A percentile compares a stretch with the other conserved stretches of the same genome.
phyloP scores from a whole-genome alignment of 140 eudicot species.

The Senecio squalidus region DNA sequence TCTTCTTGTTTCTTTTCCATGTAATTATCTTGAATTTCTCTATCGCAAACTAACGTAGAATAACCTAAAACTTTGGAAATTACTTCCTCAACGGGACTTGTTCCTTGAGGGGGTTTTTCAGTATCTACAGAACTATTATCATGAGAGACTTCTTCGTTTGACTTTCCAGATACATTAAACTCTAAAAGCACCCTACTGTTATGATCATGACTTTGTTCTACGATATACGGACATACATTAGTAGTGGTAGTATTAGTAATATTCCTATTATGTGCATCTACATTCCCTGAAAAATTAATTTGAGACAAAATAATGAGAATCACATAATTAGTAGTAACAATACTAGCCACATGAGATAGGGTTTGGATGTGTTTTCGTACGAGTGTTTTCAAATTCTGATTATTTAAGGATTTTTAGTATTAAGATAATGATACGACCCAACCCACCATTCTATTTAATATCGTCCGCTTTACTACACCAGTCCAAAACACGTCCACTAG shows the following conservation, averaged over 20 bases:
- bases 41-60: conserved; percentile 39
- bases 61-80: conserved; percentile 48
- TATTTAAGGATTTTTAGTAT: too few relatives aligned
- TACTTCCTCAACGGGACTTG: conserved; percentile 40
- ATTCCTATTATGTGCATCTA: conserved; percentile 32
- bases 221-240: conserved; percentile 23
- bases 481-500: too few relatives aligned
- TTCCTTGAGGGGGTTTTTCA: conserved; percentile 34
- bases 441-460: too few relatives aligned
- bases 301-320: conserved; percentile 1
- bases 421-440: too few relatives aligned
- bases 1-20: conserved; percentile 23
- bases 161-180: conserved; percentile 31
- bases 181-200: conserved; percentile 29
- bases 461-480: too few relatives aligned
- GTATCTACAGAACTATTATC: conserved; percentile 20
- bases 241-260: conserved; percentile 20
- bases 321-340: neutral
- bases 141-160: conserved; percentile 9
- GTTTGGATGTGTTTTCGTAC: conserved; percentile 7
- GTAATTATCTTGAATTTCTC: conserved; percentile 26
- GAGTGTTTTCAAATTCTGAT: neutral
- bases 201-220: conserved; percentile 23
- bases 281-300: conserved; percentile 39
- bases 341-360: neutral